Evolutionary conservation across 1,284 basidiomycete genomes (phyloP).

Genomic region (Marasmius fiardii): DNA sequence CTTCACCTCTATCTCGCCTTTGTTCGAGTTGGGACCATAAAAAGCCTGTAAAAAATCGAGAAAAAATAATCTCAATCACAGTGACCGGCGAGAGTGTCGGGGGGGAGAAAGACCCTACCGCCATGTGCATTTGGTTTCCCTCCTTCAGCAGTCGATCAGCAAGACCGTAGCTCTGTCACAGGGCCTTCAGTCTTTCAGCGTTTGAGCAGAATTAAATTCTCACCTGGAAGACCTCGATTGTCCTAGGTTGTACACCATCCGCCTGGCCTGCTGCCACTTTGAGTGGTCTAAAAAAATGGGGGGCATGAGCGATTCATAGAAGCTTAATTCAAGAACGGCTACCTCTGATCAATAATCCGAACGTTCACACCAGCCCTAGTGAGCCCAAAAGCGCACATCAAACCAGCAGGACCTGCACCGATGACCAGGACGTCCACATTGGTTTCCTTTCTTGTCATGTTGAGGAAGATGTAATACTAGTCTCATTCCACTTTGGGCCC

Average conservation of each 20-base stretch:
- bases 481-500: too few species aligned
- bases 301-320: neutral
- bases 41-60: constrained; percentile 48
- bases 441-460: constrained; percentile 26
- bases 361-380: constrained; percentile 57
- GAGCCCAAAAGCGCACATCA: constrained; percentile 65
- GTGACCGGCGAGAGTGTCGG: neutral
- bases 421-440: constrained; percentile 54
- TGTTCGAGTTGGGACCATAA: constrained; percentile 58
- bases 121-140: constrained; percentile 66
- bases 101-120: constrained; percentile 38
- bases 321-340: neutral
- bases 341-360: constrained; percentile 67
- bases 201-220: constrained; percentile 1
- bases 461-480: too few species aligned
- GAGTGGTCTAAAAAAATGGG: constrained; percentile 38
- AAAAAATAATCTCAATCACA: neutral
- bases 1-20: constrained; percentile 61
- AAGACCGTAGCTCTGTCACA: constrained; percentile 65
- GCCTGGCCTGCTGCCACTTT: constrained; percentile 70
- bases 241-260: constrained; percentile 76
- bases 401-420: constrained; percentile 55
- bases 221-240: constrained; percentile 75
- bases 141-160: constrained; percentile 60
- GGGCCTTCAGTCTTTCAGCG: neutral